These are phyloP conservation scores for Hirschfeldia incana DNA, from an alignment of 345 rosid species.

Conservation along the genomic window DNA sequence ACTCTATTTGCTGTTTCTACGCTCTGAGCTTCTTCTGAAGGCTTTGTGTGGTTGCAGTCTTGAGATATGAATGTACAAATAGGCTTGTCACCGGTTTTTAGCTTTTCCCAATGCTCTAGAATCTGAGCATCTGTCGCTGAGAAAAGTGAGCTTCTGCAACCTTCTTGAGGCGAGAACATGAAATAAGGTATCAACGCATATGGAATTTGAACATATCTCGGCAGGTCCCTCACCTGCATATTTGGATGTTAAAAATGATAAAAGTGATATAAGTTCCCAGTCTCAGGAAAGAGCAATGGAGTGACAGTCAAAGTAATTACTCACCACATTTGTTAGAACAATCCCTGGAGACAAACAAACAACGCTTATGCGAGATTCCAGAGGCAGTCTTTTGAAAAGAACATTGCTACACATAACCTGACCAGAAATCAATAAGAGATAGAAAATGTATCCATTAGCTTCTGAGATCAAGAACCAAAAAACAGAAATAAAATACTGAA, in stretches of 20 bases:
- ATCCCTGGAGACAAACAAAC: conserved; percentile 83
- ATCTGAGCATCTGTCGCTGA: conserved; percentile 86
- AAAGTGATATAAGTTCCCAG: neutral
- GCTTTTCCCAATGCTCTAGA: conserved; percentile 64
- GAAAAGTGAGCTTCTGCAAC: conserved; percentile 82
- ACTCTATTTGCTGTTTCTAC: conserved; percentile 56
- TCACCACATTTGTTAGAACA: conserved; percentile 86
- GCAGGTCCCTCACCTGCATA: conserved; percentile 86
- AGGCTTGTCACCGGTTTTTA: conserved; percentile 70
- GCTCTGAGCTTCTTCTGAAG: conserved; percentile 89
- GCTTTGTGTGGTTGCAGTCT: conserved; percentile 71
- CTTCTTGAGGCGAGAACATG: conserved; percentile 82
- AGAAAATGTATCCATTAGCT: conserved; percentile 13
- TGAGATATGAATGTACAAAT: conserved; percentile 78
- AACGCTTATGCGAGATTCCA: conserved; percentile 70
- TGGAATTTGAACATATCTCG: conserved; percentile 65
- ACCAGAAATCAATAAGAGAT: neutral
- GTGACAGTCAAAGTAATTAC: conserved; percentile 30
- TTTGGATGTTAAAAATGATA: neutral
- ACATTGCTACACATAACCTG: conserved; percentile 88
- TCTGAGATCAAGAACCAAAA: conserved; percentile 3
- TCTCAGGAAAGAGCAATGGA: neutral
- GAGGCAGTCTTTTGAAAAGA: conserved; percentile 75
- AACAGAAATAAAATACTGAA: neutral
- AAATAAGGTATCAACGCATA: conserved; percentile 83